phyloP scores from a whole-genome alignment of 176 grass and related monocot species.

The Phyllostachys edulis region DNA sequence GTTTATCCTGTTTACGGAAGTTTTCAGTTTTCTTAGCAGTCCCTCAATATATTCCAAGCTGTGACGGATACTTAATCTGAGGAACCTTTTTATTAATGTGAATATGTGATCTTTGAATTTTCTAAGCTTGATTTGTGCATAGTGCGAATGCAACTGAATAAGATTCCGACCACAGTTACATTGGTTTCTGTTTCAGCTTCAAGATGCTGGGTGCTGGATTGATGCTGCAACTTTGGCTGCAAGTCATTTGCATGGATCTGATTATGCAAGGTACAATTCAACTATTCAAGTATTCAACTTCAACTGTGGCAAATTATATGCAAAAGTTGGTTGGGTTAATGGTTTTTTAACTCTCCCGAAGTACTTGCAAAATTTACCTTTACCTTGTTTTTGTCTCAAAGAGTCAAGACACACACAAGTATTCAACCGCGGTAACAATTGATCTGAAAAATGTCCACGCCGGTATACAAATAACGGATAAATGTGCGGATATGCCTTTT shows the following conservation, averaged over 20 bases:
- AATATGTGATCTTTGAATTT: constrained; percentile 9
- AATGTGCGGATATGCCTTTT: neutral
- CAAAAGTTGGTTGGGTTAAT: neutral
- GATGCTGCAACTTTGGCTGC: constrained; percentile 97
- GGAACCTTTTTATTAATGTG: neutral
- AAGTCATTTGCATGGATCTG: constrained; percentile 94
- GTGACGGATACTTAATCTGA: neutral
- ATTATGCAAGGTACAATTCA: constrained; percentile 78
- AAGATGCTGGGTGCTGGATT: constrained; percentile 97
- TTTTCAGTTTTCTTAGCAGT: neutral
- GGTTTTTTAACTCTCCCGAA: neutral
- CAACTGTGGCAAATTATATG: neutral
- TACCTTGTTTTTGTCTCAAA: neutral
- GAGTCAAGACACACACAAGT: neutral
- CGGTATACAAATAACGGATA: neutral
- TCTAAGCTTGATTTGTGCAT: constrained; percentile 13
- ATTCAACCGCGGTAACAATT: neutral
- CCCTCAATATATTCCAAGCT: constrained; percentile 16
- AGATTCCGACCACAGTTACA: neutral
- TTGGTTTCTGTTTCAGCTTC: constrained; percentile 65
- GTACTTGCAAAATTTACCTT: constrained; percentile 4
- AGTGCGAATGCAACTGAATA: constrained; percentile 10
- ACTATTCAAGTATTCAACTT: neutral
- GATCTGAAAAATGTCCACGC: neutral
- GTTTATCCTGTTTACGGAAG: neutral